Conservation (phyloP, 1,139 yeast species). For the Suhomyces kunorum region DNA sequence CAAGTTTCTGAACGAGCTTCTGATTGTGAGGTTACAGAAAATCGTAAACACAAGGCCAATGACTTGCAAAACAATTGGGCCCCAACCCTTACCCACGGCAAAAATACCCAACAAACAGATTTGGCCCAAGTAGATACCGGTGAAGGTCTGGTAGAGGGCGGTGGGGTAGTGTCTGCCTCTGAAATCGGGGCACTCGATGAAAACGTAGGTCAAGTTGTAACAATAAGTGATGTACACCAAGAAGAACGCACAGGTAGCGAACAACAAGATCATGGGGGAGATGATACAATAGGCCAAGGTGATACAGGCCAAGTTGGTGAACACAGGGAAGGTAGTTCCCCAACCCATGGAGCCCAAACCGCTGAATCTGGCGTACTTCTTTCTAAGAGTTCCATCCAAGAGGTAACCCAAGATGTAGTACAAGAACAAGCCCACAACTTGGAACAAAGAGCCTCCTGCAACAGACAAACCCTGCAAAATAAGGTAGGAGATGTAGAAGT, state of each 20-base stretch:
- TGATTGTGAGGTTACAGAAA: slow-evolving; percentile 62
- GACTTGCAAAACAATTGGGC: slow-evolving; percentile 78
- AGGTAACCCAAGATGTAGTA: slow-evolving; percentile 68
- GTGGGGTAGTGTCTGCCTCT: slow-evolving; percentile 87
- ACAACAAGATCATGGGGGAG: slow-evolving; percentile 70
- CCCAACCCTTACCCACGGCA: slow-evolving; percentile 93
- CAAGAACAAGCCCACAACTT: slow-evolving; percentile 69
- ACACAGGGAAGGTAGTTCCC: slow-evolving; percentile 89
- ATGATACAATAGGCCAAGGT: slow-evolving; percentile 77
- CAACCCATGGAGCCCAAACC: slow-evolving; percentile 66
- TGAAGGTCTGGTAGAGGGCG: slow-evolving; percentile 84
- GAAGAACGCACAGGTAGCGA: slow-evolving; percentile 67
- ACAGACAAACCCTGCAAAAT: slow-evolving; percentile 81
- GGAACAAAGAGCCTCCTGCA: slow-evolving; percentile 79
- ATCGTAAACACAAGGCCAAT: slow-evolving; percentile 64
- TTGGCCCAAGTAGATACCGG: slow-evolving; percentile 86
- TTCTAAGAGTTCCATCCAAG: slow-evolving; percentile 81
- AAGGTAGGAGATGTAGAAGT: slow-evolving; percentile 74
- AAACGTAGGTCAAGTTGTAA: slow-evolving; percentile 77
- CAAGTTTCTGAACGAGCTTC: slow-evolving; percentile 64
- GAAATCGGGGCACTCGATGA: slow-evolving; percentile 60
- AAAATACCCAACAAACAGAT: slow-evolving; percentile 82
- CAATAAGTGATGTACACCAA: slow-evolving; percentile 76
- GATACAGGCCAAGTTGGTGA: slow-evolving; percentile 80
- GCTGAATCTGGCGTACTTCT: slow-evolving; percentile 75